These are phyloP conservation scores for Phytophthora fragariae DNA, from an alignment of 352 stramenopile genomes.

Conservation along the genomic window DNA sequence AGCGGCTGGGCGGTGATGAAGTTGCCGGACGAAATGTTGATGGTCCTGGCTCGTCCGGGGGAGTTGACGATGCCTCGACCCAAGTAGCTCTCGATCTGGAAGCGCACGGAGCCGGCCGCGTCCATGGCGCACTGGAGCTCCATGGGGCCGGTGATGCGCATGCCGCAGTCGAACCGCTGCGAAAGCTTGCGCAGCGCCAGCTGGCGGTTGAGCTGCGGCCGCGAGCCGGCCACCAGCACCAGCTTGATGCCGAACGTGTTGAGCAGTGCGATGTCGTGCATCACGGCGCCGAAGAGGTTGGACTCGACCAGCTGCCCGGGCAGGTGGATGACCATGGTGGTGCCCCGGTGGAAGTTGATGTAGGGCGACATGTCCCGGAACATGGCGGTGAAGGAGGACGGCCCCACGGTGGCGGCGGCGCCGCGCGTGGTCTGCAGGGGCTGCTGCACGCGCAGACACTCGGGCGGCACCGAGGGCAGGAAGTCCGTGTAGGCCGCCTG, in stretches of 20 bases:
- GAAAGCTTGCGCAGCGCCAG: constrained; percentile 75
- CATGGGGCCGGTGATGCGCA: constrained; percentile 93
- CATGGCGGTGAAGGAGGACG: constrained; percentile 90
- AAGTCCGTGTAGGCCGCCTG: constrained; percentile 57
- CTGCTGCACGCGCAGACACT: constrained; percentile 78
- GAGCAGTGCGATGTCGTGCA: constrained; percentile 96
- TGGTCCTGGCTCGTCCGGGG: constrained; percentile 64
- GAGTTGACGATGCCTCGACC: constrained; percentile 88
- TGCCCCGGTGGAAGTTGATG: constrained; percentile 97
- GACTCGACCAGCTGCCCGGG: constrained; percentile 94
- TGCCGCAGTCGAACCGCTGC: constrained; percentile 75
- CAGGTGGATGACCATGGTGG: constrained; percentile 97
- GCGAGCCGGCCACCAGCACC: constrained; percentile 95
- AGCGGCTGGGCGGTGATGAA: constrained; percentile 96
- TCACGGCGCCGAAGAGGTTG: constrained; percentile 92
- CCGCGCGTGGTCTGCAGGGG: constrained; percentile 18
- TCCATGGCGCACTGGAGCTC: constrained; percentile 95
- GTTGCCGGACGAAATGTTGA: constrained; percentile 97
- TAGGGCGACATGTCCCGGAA: constrained; percentile 97
- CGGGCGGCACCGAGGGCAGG: constrained; percentile 74
- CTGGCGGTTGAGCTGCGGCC: constrained; percentile 95
- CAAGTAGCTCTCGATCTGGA: constrained; percentile 90
- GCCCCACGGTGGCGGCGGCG: constrained; percentile 21
- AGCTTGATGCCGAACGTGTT: constrained; percentile 96
- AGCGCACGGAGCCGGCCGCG: constrained; percentile 91